phyloP scores from a whole-genome alignment of 108 stramenopile genomes.

The Conticribra weissflogii region DNA sequence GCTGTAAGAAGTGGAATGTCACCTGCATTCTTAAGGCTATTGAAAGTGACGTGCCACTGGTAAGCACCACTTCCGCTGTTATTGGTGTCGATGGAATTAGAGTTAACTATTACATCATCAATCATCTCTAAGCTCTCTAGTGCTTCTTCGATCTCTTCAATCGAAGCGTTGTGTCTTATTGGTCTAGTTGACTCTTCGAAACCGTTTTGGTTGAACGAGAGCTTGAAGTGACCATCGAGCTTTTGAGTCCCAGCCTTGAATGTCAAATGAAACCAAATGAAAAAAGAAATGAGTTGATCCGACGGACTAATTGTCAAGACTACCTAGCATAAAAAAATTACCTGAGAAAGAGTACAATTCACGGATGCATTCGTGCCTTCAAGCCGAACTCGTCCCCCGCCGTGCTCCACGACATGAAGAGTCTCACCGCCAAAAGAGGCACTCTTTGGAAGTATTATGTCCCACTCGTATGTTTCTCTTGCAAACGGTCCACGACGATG shows the following conservation, averaged over 20 bases:
- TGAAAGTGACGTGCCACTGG: conserved; percentile 54
- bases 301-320: too few species aligned
- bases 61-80: conserved; percentile 28
- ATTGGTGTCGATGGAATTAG: conserved; percentile 25
- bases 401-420: conserved; percentile 24
- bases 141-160: conserved; percentile 35
- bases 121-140: conserved; percentile 30
- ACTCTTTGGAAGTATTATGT: conserved; percentile 35
- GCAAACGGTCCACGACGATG: conserved; percentile 22
- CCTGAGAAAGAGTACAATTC: conserved; percentile 10
- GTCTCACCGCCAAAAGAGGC: conserved; percentile 32
- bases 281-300: too few species aligned
- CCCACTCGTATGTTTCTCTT: conserved; percentile 40
- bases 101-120: conserved; percentile 28
- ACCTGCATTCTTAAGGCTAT: conserved; percentile 48
- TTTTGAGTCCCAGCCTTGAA: conserved; percentile 17
- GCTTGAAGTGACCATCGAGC: conserved; percentile 26
- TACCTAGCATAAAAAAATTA: too few species aligned
- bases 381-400: conserved; percentile 31
- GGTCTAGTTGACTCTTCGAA: conserved; percentile 19
- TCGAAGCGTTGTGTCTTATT: conserved; percentile 35
- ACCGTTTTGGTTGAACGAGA: conserved; percentile 21
- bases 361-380: conserved; percentile 29
- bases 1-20: conserved; percentile 45
- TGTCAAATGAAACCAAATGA: too few species aligned